A percentile compares a stretch with the other conserved stretches of the same genome.
Evolutionary conservation across 495 filamentous ascomycete species (phyloP).

Genomic region (Lindgomyces ingoldianus): DNA sequence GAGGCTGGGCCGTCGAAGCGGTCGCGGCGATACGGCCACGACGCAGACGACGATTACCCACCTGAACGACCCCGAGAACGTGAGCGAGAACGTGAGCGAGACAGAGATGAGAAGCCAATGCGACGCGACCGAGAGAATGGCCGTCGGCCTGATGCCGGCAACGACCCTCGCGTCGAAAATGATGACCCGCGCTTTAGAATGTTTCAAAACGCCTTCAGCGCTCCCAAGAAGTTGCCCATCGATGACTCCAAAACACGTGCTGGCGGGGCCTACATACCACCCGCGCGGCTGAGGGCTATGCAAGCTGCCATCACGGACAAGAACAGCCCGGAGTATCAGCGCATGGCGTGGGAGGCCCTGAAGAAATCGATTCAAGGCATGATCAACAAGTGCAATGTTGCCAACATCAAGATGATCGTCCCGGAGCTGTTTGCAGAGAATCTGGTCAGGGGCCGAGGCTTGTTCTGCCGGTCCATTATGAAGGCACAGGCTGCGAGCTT

Average conservation of each 20-base stretch:
- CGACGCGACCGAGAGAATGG: neutral
- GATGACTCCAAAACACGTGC: constrained; percentile 69
- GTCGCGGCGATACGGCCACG: constrained; percentile 12
- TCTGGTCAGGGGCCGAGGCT: constrained; percentile 80
- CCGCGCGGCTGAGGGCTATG: constrained; percentile 83
- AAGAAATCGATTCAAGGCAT: constrained; percentile 99
- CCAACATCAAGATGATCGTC: constrained; percentile 96
- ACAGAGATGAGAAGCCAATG: neutral
- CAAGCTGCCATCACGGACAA: constrained; percentile 98
- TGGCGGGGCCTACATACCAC: constrained; percentile 94
- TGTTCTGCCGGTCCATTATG: constrained; percentile 95
- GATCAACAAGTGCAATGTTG: constrained; percentile 97
- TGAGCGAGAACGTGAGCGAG: neutral
- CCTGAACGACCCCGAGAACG: constrained; percentile 13
- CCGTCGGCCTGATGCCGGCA: neutral
- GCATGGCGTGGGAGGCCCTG: constrained; percentile 97
- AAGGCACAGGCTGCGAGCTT: constrained; percentile 96
- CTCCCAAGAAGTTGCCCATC: constrained; percentile 32
- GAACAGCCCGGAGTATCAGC: constrained; percentile 93
- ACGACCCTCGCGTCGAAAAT: neutral
- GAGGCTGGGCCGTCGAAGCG: constrained; percentile 32
- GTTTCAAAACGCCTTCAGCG: constrained; percentile 33
- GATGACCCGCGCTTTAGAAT: constrained; percentile 33
- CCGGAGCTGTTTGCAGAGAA: constrained; percentile 96
- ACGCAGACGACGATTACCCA: constrained; percentile 4